Evolutionary conservation across 371 early-diverging fungal species (phyloP).

Genomic region (Mucor piriformis): DNA sequence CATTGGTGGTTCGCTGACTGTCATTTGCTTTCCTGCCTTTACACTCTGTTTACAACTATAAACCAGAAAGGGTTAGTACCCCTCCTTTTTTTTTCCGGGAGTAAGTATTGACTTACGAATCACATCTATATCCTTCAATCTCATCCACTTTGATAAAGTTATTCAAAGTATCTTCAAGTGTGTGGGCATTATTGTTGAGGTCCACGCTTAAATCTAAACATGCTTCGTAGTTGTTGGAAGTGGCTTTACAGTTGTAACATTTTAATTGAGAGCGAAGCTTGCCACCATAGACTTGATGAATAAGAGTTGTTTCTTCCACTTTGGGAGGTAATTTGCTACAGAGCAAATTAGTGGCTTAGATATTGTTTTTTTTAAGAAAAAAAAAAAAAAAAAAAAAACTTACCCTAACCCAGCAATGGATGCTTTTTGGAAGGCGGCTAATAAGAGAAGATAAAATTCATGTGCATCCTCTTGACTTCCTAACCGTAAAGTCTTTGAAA

Average conservation of each 20-base stretch:
- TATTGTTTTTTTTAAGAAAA: too few relatives aligned
- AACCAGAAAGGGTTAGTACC: neutral
- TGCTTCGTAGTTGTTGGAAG: conserved; percentile 78
- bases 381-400: neutral
- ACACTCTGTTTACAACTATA: conserved; percentile 64
- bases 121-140: conserved; percentile 41
- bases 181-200: conserved; percentile 60
- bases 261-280: conserved; percentile 76
- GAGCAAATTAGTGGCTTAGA: too few relatives aligned
- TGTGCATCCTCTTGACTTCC: conserved; percentile 93
- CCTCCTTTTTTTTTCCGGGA: too few relatives aligned
- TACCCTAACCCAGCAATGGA: conserved; percentile 13
- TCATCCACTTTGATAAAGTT: conserved; percentile 61
- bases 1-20: conserved; percentile 62
- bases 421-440: conserved; percentile 56
- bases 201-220: conserved; percentile 82
- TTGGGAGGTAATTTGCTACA: conserved; percentile 64
- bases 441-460: conserved; percentile 81
- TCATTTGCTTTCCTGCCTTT: conserved; percentile 81
- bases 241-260: conserved; percentile 74
- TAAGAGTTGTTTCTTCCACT: conserved; percentile 74
- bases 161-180: conserved; percentile 67
- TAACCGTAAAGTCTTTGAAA: conserved; percentile 77
- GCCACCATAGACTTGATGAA: conserved; percentile 86
- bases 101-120: conserved; percentile 27